A percentile compares a stretch with the other conserved stretches of the same genome.
These are phyloP conservation scores for Mycena belliarum DNA, from an alignment of 768 basidiomycete genomes.

Conservation along the genomic window DNA sequence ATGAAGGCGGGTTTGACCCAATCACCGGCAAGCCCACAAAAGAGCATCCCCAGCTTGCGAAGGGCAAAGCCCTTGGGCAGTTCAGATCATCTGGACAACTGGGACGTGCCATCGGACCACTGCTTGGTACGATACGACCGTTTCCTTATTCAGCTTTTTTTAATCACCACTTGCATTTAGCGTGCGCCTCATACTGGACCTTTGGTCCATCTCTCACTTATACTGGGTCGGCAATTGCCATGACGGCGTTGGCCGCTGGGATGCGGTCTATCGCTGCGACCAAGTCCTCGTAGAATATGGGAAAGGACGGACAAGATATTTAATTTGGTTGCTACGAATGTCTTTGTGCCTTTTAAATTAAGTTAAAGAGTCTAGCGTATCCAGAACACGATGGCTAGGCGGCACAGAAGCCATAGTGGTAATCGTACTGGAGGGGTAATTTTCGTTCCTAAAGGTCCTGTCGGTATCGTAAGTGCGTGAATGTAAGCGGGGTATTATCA, in stretches of 20 bases:
- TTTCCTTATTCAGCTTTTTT: conserved; percentile 9
- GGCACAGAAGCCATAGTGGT: conserved; percentile 2
- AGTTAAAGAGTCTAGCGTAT: conserved; percentile 15
- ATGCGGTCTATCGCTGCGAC: conserved; percentile 53
- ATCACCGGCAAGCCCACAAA: conserved; percentile 55
- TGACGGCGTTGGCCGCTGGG: conserved; percentile 55
- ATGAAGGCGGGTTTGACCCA: conserved; percentile 61
- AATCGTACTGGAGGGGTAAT: conserved; percentile 18
- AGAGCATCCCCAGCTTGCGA: conserved; percentile 69
- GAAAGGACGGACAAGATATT: conserved; percentile 9
- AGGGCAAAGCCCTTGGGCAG: conserved; percentile 80
- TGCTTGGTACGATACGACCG: conserved; percentile 62
- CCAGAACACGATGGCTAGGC: conserved; percentile 8
- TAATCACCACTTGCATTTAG: conserved; percentile 37
- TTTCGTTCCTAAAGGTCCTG: conserved; percentile 6
- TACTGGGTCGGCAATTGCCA: conserved; percentile 58
- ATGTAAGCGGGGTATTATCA: conserved; percentile 16
- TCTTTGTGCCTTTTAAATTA: conserved; percentile 23
- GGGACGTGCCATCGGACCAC: conserved; percentile 88
- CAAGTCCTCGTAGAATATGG: conserved; percentile 15
- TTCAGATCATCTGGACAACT: conserved; percentile 95
- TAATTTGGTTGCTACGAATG: conserved; percentile 20
- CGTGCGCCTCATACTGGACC: conserved; percentile 88
- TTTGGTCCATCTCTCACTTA: conserved; percentile 84
- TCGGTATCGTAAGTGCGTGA: conserved; percentile 14